Conservation (phyloP, 352 stramenopile species). For the Globisporangium carolinianum region DNA sequence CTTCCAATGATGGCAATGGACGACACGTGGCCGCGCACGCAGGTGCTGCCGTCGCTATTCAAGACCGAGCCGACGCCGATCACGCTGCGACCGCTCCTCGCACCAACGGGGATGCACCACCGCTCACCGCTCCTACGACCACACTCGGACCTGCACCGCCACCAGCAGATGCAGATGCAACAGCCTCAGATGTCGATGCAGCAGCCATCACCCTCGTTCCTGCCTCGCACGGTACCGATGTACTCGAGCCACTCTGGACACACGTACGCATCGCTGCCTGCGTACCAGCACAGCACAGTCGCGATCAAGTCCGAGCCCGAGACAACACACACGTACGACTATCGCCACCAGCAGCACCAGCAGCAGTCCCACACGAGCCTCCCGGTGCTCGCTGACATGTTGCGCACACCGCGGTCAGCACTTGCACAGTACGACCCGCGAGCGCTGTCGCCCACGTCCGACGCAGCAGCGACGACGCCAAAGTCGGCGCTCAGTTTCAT, state of each 20-base stretch:
- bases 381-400: slow-evolving; percentile 4
- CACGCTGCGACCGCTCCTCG: slow-evolving; percentile 3
- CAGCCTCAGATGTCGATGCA: neutral
- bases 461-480: neutral
- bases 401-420: neutral
- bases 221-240: neutral
- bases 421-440: neutral
- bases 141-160: neutral
- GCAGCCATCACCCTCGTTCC: neutral
- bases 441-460: neutral
- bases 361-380: slow-evolving; percentile 2
- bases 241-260: neutral
- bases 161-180: neutral
- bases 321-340: slow-evolving; percentile 1
- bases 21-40: slow-evolving; percentile 1
- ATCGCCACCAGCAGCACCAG: neutral
- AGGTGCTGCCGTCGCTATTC: slow-evolving; percentile 6
- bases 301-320: slow-evolving; percentile 2
- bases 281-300: neutral
- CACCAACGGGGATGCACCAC: neutral
- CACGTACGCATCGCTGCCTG: neutral
- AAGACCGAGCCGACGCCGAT: slow-evolving; percentile 4
- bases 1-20: slow-evolving; percentile 3
- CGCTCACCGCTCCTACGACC: neutral
- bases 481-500: slow-evolving; percentile 11